Base-by-base conservation (phyloP, 1,139 yeast genomes). In the Protomyces inundatus region DNA sequence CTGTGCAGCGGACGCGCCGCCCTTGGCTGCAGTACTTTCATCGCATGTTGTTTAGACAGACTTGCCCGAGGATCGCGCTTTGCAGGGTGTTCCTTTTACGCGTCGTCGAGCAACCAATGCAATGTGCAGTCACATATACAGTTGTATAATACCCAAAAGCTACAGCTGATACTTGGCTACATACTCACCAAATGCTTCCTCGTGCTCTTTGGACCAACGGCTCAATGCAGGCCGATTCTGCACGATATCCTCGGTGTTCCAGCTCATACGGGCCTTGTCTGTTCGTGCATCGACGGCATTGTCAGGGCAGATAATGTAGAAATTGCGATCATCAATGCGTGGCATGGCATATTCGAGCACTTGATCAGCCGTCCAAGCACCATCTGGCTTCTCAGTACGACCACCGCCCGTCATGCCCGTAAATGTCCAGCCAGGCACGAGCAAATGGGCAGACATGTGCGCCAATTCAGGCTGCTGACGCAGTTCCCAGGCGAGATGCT, bases 341-440 rank as follows among this genome's bases (percentile, higher is more conserved):
- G 65, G 58, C 34, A 68, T 70, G 61, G 71, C 61, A 51, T 68
- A 63, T 34, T 65, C 70, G 16, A 71, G 70, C 6, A 71, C 72
- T 63, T 71, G 71, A 45, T 70, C 73, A 2, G 73, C 71, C 6
- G 66, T 57, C 73, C 73, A 71, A 3, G 73, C 73, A 4, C 73
- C 73, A 10, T 67, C 68, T 1, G 73, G 73, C 67, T 71, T 71
- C 39, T 64, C 52, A 33, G 55, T 40, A 33, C 65, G 65, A 4
- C 61, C 53, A 9, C n/a, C 14, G 56, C 69, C 71, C 2, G 71
- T 68, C 52, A 71, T 66, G 14, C 69, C 68, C 23, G 73, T 71
- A 64, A 55, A 67, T n/a, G 72, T 70, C 73, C 73, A 71, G 1
- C 73, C 73, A 4, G 73, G 73, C 10, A 71, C 68, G n/a, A 71